Conservation (phyloP, 805 yeast species). For the Lachancea nothofagi region DNA sequence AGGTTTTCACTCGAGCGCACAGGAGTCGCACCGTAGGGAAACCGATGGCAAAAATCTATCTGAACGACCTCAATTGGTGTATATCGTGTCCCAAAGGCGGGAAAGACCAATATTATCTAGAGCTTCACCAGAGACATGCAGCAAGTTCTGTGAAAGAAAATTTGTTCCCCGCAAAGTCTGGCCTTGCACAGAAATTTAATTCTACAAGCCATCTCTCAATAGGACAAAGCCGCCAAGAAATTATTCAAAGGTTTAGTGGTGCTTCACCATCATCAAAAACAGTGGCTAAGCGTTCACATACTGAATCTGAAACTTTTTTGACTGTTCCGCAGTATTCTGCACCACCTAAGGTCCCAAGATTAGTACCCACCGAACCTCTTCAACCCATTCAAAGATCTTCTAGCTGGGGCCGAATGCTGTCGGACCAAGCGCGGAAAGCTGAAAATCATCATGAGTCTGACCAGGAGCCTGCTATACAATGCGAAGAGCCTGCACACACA, state of each 20-base stretch:
- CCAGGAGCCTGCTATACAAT: constrained; percentile 4
- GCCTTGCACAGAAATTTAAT: not conserved
- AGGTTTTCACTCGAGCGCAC: constrained; percentile 18
- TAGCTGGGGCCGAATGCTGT: constrained; percentile 30
- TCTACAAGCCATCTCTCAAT: not conserved
- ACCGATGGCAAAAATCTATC: constrained; percentile 10
- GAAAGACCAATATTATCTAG: constrained; percentile 20
- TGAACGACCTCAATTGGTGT: constrained; percentile 32
- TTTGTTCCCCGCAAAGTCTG: not conserved
- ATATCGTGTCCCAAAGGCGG: constrained; percentile 30
- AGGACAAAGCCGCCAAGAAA: not conserved
- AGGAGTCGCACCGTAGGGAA: constrained; percentile 2
- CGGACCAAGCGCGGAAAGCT: constrained; percentile 15
- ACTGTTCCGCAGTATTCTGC: not conserved
- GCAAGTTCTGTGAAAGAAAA: not conserved
- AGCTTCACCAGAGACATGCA: constrained; percentile 9
- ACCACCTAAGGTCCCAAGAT: constrained; percentile 4
- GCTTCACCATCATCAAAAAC: not conserved
- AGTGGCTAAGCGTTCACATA: not conserved
- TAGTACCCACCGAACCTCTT: constrained; percentile 3
- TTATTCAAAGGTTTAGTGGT: not conserved
- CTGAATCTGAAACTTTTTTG: not conserved
- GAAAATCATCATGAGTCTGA: constrained; percentile 7
- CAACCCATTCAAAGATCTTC: constrained; percentile 17
- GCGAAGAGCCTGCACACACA: constrained; percentile 14